phyloP scores from a whole-genome alignment of 345 rosid species.

The Anacardium occidentale region DNA sequence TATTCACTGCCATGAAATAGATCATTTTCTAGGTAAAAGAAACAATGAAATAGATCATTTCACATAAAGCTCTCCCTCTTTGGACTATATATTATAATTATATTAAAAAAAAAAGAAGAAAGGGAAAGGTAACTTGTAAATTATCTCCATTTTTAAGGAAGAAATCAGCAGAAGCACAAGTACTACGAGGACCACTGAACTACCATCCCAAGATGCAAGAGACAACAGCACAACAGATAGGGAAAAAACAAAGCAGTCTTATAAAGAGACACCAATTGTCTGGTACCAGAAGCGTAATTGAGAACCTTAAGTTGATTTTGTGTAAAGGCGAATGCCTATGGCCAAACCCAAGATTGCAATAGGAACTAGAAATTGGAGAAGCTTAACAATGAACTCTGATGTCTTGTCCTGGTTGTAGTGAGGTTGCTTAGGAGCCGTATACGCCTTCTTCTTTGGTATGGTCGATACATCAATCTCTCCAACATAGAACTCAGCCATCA shows the following conservation, averaged over 20 bases:
- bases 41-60: too few relatives aligned
- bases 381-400: conserved; percentile 69
- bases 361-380: conserved; percentile 78
- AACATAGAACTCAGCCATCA: conserved; percentile 59
- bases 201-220: neutral
- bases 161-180: neutral
- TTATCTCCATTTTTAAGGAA: neutral
- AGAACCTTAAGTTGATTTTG: conserved; percentile 46
- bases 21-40: too few relatives aligned
- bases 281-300: neutral
- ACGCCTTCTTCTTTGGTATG: conserved; percentile 49
- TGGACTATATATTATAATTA: too few relatives aligned
- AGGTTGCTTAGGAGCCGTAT: conserved; percentile 71
- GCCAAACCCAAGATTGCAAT: conserved; percentile 80
- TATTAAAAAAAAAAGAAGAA: too few relatives aligned
- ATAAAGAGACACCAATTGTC: neutral
- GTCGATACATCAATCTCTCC: conserved; percentile 66
- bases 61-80: too few relatives aligned
- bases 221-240: neutral
- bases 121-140: neutral
- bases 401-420: conserved; percentile 82
- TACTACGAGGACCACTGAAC: neutral
- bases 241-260: neutral
- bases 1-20: too few relatives aligned
- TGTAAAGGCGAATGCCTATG: conserved; percentile 60